Base-by-base conservation (phyloP, 768 basidiomycete genomes). In the Panellus pusillus region DNA sequence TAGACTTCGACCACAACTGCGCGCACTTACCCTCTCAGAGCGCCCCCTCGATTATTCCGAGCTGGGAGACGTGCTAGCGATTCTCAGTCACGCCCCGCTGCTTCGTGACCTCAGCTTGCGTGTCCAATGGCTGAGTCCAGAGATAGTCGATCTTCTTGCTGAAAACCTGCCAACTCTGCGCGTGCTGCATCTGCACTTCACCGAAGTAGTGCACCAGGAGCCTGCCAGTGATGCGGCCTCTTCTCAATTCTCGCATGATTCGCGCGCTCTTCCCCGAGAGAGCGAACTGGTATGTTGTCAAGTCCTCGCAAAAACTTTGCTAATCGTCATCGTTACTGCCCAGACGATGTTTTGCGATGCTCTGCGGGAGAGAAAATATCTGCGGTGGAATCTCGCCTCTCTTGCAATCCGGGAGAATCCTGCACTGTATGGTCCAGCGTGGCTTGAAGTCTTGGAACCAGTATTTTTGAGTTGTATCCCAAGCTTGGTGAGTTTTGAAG, bases 1-100 rank as follows among this genome's bases (percentile, higher is more conserved):
- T 1, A 19, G 50, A 50, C 19, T 73, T 70, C 41, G 52, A 65
- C 9, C 48, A 58, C 32, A 68, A 65, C 8, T 66, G 74, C 37
- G 57, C 65, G 20, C 66, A 4, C 60, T 79, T 20, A 66, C 62
- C 32, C 65, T 79, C 35, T 70, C 68, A n/a, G 76, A 75, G 47
- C 66, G 74, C 20, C 58, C 62, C 1, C 65, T 79, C 15, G 63
- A 55, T 11, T 58, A 54, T 39, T 44, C 61, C 12, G 74, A 77
- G 38, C 52, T 79, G 19, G 50, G 47, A 17, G 44, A 47, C 2
- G 57, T 74, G n/a, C 66, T 76, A 18, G 49, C 58, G 6, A 50
- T 46, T 31, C 63, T 72, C 12, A 38, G 36, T 19, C 18, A 41
- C 28, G 52, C 59, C 3, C 41, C 44, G 13, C 49, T 27, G 19